These are phyloP conservation scores for Patellifolia procumbens DNA, from an alignment of 179 eudicot genomes.

Conservation along the genomic window DNA sequence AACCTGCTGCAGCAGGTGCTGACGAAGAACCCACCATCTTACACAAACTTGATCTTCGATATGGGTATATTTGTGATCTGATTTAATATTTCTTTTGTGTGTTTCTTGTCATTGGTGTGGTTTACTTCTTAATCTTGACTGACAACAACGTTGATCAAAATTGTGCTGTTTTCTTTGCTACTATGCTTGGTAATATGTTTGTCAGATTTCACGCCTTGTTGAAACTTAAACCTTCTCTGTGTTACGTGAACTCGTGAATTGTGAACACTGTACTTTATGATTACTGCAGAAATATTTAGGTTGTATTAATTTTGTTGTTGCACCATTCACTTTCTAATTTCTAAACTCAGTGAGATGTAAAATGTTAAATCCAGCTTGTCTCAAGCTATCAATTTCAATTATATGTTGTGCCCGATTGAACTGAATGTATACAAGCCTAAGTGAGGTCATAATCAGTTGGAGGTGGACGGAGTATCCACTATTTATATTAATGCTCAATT, in stretches of 20 bases:
- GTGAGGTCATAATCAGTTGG: background rate
- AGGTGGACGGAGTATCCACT: background rate
- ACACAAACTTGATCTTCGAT: constrained; percentile 93
- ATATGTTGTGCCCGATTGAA: background rate
- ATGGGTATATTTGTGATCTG: constrained; percentile 60
- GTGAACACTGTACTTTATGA: no score
- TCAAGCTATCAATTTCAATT: no score
- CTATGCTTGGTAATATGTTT: background rate
- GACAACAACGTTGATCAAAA: background rate
- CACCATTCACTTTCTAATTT: no score
- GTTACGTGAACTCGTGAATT: background rate
- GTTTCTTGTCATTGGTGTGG: constrained; percentile 5
- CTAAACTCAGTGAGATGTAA: background rate
- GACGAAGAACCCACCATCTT: constrained; percentile 67
- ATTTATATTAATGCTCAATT: background rate
- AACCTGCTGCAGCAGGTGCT: constrained; percentile 79
- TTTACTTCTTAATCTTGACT: background rate
- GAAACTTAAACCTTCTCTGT: no score
- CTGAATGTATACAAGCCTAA: background rate
- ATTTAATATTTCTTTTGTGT: background rate
- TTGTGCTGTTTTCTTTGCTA: background rate
- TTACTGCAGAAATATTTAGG: no score
- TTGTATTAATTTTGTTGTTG: background rate
- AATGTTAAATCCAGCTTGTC: background rate
- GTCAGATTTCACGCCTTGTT: background rate